Percentiles rank a stretch among this genome's conserved stretches.
Conservation (phyloP, 2,329 filamentous ascomycete species). For the Penicillium aurantiogriseum region DNA sequence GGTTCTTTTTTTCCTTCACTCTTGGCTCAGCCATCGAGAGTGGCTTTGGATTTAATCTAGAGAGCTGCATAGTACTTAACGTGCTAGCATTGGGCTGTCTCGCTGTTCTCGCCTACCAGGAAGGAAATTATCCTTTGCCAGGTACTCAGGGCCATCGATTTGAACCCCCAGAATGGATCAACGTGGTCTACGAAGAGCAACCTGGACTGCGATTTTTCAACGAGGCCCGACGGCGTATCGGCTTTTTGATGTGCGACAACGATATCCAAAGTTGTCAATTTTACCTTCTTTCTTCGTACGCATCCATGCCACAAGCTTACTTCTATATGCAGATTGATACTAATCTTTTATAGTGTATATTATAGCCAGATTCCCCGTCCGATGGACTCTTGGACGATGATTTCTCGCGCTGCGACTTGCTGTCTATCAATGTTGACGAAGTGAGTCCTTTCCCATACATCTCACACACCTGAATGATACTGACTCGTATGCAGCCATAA, state of each 20-base stretch:
- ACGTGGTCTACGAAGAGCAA: constrained; percentile 40
- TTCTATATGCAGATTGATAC: not conserved
- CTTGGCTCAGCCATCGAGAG: constrained; percentile 50
- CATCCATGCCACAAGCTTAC: not conserved
- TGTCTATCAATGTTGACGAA: constrained; percentile 51
- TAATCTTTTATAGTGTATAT: constrained; percentile 38
- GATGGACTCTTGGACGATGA: constrained; percentile 55
- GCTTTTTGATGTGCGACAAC: constrained; percentile 52
- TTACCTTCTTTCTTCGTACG: constrained; percentile 51
- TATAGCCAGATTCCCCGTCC: constrained; percentile 54
- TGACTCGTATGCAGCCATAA: constrained; percentile 30
- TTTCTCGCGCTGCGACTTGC: constrained; percentile 52
- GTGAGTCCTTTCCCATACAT: constrained; percentile 21
- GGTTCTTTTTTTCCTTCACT: constrained; percentile 52
- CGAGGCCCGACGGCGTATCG: constrained; percentile 53
- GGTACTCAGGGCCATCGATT: constrained; percentile 36
- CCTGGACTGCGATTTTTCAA: constrained; percentile 55
- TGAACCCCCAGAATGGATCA: constrained; percentile 40
- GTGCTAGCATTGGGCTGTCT: constrained; percentile 54
- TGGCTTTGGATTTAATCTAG: constrained; percentile 53
- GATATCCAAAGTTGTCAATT: constrained; percentile 54
- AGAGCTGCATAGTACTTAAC: constrained; percentile 52
- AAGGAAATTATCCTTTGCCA: constrained; percentile 49
- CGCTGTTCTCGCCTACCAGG: constrained; percentile 50
- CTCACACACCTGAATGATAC: constrained; percentile 12